A percentile compares a stretch with the other conserved stretches of the same genome.
Evolutionary conservation across 2,329 filamentous ascomycete species (phyloP).

Genomic region (Teratosphaeria viscida): DNA sequence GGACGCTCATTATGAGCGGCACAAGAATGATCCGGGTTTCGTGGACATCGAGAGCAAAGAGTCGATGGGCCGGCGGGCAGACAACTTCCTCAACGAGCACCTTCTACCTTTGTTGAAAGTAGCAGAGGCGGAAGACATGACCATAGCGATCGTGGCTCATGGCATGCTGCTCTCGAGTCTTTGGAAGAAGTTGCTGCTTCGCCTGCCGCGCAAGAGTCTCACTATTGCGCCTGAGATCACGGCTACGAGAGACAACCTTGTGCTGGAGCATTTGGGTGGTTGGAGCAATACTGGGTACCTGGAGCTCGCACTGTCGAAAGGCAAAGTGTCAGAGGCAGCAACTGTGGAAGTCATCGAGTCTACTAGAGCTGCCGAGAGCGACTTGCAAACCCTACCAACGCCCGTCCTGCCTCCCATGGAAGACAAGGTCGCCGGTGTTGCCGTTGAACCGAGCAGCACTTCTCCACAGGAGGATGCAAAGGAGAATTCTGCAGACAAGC

Average conservation of each 20-base stretch:
- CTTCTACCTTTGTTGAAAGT: slow-evolving; percentile 47
- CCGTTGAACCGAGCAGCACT: background rate
- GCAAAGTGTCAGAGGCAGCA: background rate
- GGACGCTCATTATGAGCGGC: slow-evolving; percentile 29
- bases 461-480: background rate
- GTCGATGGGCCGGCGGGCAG: slow-evolving; percentile 54
- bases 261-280: slow-evolving; percentile 44
- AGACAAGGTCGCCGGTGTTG: background rate
- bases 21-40: slow-evolving; percentile 34
- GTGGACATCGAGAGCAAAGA: slow-evolving; percentile 56
- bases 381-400: background rate
- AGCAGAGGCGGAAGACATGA: slow-evolving; percentile 21
- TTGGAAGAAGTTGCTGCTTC: slow-evolving; percentile 50
- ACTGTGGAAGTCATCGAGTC: no score
- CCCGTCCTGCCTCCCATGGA: background rate
- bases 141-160: slow-evolving; percentile 65
- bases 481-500: background rate
- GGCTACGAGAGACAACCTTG: slow-evolving; percentile 25
- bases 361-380: background rate
- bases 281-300: slow-evolving; percentile 60
- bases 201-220: slow-evolving; percentile 41
- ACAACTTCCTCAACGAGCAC: slow-evolving; percentile 55
- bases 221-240: slow-evolving; percentile 34
- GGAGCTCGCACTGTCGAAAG: slow-evolving; percentile 24
- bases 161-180: slow-evolving; percentile 68